Evolutionary conservation across 495 filamentous ascomycete genomes (phyloP), one percentile per base, ranked within the genome.

Genomic region (Penicillium taxi): DNA sequence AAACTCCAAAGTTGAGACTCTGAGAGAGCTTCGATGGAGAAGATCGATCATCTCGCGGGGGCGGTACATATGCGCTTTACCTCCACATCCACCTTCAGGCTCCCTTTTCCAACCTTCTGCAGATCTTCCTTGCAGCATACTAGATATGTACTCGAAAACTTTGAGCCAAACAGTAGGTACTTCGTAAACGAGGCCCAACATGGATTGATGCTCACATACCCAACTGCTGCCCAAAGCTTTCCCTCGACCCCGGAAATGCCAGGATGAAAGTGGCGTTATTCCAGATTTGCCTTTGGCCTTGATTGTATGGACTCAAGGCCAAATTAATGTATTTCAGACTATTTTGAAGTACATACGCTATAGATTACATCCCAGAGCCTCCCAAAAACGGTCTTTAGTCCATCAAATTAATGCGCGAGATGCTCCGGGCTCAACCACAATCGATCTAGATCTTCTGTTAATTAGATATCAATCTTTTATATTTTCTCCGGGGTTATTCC

Each of bases 181-280:
- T n/a, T n/a, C n/a, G 44, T 35, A 36, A 34, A 17, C 26, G 15
- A 42, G 27, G 33, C 28, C 48, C 36, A 35, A 32, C 35, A 32
- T 29, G 26, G 17, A 14, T 40, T 30, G 31, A 50, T 48, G 53
- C 37, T 19, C 24, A 31, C 30, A 37, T 56, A 55, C 61, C 53
- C 53, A 53, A 48, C 50, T 59, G 62, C 57, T 59, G 63, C 63
- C 62, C 57, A 55, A 65, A 50, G 27, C 39, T 18, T 18, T 37
- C 14, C 32, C 35, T 19, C 21, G 19, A 25, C 12, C 26, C 11
- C 18, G 41, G 37, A 29, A 30, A 41, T 26, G 23, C 47, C 44
- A 32, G 14, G 29, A 32, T 50, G 14, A 27, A n/a, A 35, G 39
- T 55, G 37, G 42, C 39, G 34, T 16, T n/a, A n/a, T n/a, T n/a